phyloP scores from a whole-genome alignment of 2,329 filamentous ascomycete species.

The Apiospora kogelbergensis region DNA sequence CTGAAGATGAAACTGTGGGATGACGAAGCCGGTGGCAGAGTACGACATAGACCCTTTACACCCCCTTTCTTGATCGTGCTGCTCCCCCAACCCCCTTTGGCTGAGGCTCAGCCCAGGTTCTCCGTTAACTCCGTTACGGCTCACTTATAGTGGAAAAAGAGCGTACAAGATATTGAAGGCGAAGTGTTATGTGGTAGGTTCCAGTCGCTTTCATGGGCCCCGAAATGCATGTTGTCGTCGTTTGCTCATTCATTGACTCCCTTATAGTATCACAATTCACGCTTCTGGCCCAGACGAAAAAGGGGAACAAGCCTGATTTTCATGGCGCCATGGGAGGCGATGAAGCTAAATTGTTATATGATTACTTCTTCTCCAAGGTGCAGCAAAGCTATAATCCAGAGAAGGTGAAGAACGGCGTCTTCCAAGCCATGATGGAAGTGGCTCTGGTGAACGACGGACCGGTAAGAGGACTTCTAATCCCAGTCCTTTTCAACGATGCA shows the following conservation, averaged over 20 bases:
- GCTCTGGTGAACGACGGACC: conserved; percentile 84
- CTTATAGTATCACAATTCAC: conserved; percentile 90
- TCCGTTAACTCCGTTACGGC: background rate
- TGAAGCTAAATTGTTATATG: conserved; percentile 78
- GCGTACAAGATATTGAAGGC: conserved; percentile 81
- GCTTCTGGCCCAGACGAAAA: conserved; percentile 87
- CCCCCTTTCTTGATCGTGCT: background rate
- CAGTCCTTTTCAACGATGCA: background rate
- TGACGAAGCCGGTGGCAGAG: conserved; percentile 69
- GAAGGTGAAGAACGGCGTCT: conserved; percentile 89
- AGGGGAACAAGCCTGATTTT: conserved; percentile 93
- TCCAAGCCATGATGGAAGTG: conserved; percentile 99
- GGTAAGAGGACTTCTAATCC: conserved; percentile 34
- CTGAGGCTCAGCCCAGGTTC: background rate
- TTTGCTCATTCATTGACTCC: background rate
- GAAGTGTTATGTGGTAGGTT: conserved; percentile 86
- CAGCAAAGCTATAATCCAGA: conserved; percentile 69
- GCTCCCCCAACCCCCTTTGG: background rate
- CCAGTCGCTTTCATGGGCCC: background rate
- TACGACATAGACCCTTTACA: conserved; percentile 33
- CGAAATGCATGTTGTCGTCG: background rate
- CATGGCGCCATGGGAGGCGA: conserved; percentile 80
- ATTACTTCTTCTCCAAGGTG: conserved; percentile 78
- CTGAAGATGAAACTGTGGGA: conserved; percentile 92
- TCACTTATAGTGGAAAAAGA: conserved; percentile 76